Evolutionary conservation across 108 stramenopile genomes (phyloP).

Genomic region (Nannochloropsis oceanica): DNA sequence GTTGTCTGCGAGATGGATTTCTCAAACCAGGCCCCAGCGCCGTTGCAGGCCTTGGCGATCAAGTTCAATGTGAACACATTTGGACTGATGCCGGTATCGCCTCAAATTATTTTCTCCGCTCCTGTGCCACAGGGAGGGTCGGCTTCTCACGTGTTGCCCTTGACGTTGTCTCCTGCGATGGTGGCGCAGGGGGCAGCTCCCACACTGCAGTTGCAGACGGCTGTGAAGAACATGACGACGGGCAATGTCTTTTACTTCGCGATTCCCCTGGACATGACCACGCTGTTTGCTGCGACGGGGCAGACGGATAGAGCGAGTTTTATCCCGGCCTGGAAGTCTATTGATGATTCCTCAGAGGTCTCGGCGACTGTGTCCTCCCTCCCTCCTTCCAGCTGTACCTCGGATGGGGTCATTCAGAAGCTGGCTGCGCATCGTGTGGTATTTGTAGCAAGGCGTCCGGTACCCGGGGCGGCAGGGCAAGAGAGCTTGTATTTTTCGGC

Average conservation of each 20-base stretch:
- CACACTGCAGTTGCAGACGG: conserved; percentile 64
- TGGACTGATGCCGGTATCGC: conserved; percentile 70
- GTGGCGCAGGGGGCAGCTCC: conserved; percentile 45
- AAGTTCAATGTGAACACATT: conserved; percentile 95
- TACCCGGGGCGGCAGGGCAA: conserved; percentile 74
- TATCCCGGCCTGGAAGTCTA: conserved; percentile 26
- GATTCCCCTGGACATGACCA: not conserved
- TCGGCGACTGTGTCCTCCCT: conserved; percentile 50
- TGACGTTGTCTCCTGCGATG: conserved; percentile 59
- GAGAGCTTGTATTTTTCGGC: conserved; percentile 77
- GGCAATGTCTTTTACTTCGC: conserved; percentile 57
- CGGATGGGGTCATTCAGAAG: conserved; percentile 57
- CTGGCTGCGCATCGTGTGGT: conserved; percentile 60
- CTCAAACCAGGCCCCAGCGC: conserved; percentile 49
- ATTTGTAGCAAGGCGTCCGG: conserved; percentile 78
- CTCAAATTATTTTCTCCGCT: conserved; percentile 61
- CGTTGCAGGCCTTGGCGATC: conserved; percentile 64
- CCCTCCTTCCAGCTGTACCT: not conserved
- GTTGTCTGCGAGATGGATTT: conserved; percentile 55
- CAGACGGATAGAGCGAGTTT: conserved; percentile 28
- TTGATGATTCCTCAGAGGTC: conserved; percentile 48
- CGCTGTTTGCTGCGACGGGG: not conserved
- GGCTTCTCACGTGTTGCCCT: conserved; percentile 45
- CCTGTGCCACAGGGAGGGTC: conserved; percentile 50
- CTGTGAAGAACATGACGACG: conserved; percentile 79